Evolutionary conservation across 1,139 yeast genomes (phyloP).

Genomic region (Candida sp.): DNA sequence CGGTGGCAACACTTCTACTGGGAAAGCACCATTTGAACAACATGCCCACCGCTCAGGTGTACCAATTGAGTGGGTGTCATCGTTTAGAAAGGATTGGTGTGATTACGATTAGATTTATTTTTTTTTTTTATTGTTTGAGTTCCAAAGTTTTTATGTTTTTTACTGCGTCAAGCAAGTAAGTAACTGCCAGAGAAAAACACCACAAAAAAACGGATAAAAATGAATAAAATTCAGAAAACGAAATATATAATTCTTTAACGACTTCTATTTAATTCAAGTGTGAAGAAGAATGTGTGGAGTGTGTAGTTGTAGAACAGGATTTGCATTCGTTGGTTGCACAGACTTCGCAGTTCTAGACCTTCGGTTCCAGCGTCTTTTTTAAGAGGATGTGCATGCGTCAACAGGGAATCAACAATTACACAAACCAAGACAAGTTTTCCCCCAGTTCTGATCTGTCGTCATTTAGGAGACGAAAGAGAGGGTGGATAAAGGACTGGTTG

Average conservation of each 20-base stretch:
- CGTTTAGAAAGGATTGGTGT: slow-evolving; percentile 36
- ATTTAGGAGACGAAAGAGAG: no score
- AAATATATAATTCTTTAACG: not conserved
- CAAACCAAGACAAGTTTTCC: no score
- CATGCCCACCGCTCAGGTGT: slow-evolving; percentile 2
- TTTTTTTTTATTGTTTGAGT: not conserved
- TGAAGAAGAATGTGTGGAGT: not conserved
- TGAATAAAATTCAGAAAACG: not conserved
- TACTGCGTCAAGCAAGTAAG: not conserved
- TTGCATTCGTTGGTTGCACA: no score
- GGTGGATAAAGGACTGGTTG: no score
- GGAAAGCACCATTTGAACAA: not conserved
- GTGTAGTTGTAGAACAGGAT: no score
- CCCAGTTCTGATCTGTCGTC: no score
- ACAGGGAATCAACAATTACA: no score
- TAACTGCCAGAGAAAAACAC: not conserved
- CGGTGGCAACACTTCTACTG: not conserved
- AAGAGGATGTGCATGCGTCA: no score
- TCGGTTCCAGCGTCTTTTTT: no score
- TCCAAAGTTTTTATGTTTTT: not conserved
- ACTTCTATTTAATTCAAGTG: not conserved
- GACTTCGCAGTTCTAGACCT: no score
- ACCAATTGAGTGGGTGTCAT: slow-evolving; percentile 12
- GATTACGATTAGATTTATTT: slow-evolving; percentile 28
- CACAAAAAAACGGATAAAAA: not conserved